A percentile compares a stretch with the other conserved stretches of the same genome.
Evolutionary conservation across 129 eudicot genomes (phyloP).

Genomic region (Lactuca sativa): DNA sequence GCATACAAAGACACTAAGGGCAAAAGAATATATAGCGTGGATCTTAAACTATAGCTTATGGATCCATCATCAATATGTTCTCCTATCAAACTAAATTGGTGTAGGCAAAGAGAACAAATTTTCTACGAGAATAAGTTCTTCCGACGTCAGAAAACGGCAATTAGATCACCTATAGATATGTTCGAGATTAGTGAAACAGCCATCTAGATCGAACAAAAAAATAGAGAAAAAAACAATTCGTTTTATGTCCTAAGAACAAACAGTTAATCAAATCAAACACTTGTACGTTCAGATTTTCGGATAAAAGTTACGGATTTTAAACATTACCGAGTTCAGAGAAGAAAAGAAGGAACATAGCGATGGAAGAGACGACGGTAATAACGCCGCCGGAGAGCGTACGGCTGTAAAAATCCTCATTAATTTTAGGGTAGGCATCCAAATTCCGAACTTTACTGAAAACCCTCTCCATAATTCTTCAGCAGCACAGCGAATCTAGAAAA

Average conservation of each 20-base stretch:
- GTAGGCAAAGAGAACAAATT: not conserved
- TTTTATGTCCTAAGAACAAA: not conserved
- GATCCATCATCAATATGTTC: constrained; percentile 12
- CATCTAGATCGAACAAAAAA: constrained; percentile 14
- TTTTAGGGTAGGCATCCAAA: constrained; percentile 80
- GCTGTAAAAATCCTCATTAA: constrained; percentile 88
- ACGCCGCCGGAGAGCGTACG: constrained; percentile 84
- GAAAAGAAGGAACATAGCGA: constrained; percentile 67
- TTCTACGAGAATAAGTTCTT: constrained; percentile 5
- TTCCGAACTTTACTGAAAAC: constrained; percentile 60
- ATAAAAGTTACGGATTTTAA: not conserved
- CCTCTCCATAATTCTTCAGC: constrained; percentile 44
- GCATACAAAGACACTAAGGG: not conserved
- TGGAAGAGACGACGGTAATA: constrained; percentile 66
- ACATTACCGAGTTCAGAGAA: constrained; percentile 71
- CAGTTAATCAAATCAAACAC: constrained; percentile 2
- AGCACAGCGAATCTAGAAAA: constrained; percentile 2
- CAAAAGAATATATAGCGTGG: not conserved
- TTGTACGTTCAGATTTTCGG: constrained; percentile 1
- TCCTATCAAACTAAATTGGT: constrained; percentile 2
- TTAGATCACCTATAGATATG: not conserved
- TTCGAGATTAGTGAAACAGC: constrained; percentile 12
- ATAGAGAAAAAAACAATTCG: constrained; percentile 7
- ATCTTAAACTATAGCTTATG: constrained; percentile 1
- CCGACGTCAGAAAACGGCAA: constrained; percentile 6